Conservation (phyloP, 257 asterid species). For the Solanum bukasovii region DNA sequence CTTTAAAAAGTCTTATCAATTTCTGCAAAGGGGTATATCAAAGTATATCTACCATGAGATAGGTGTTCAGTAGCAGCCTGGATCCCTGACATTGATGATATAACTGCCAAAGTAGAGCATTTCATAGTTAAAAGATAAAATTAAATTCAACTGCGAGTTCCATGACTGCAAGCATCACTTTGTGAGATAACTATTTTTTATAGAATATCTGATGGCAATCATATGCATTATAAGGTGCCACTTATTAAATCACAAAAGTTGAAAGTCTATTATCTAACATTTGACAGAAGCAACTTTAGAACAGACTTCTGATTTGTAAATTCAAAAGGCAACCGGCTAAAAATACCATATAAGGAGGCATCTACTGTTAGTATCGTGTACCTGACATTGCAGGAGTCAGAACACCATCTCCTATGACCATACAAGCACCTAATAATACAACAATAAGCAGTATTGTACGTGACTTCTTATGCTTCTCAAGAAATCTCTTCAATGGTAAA, state of each 20-base stretch:
- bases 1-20: neutral
- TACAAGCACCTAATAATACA: constrained; percentile 51
- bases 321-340: neutral
- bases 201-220: neutral
- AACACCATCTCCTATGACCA: constrained; percentile 61
- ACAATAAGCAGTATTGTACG: constrained; percentile 68
- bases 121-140: neutral
- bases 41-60: constrained; percentile 14
- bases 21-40: neutral
- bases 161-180: neutral
- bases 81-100: constrained; percentile 38
- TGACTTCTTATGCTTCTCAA: constrained; percentile 69
- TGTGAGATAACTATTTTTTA: neutral
- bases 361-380: constrained; percentile 2
- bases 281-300: neutral
- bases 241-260: neutral
- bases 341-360: neutral
- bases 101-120: constrained; percentile 22
- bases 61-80: constrained; percentile 16
- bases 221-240: neutral
- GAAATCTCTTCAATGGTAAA: constrained; percentile 51
- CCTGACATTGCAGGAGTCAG: constrained; percentile 68
- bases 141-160: neutral
- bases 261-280: neutral
- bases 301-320: neutral